Evolutionary conservation across 2,329 filamentous ascomycete species (phyloP).

Genomic region (Scedosporium minutisporum): DNA sequence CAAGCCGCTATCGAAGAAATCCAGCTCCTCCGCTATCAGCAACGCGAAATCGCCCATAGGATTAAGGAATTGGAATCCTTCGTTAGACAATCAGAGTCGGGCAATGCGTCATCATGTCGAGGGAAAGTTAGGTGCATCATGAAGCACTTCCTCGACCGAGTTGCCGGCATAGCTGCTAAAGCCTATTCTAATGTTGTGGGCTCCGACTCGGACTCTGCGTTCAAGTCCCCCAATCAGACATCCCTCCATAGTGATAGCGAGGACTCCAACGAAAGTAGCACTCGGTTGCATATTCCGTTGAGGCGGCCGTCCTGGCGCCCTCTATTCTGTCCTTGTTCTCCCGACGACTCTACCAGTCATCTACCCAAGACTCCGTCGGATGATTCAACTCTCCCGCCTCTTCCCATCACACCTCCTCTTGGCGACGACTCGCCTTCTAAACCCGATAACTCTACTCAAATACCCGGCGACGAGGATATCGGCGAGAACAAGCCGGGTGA

Average conservation of each 20-base stretch:
- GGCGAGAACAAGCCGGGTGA: not conserved
- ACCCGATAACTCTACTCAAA: not conserved
- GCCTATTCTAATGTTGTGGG: constrained; percentile 4
- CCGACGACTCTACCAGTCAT: not conserved
- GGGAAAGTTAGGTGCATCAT: constrained; percentile 6
- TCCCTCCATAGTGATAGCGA: not conserved
- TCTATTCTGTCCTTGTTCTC: constrained; percentile 5
- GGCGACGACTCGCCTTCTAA: not conserved
- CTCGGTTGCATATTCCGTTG: not conserved
- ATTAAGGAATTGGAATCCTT: constrained; percentile 26
- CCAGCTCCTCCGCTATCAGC: constrained; percentile 30
- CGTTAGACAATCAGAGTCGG: constrained; percentile 31
- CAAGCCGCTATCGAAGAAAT: constrained; percentile 35
- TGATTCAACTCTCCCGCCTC: not conserved
- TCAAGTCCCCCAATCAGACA: not conserved
- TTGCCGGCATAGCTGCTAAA: not conserved
- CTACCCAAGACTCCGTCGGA: not conserved
- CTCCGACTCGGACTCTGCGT: not conserved
- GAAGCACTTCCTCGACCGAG: not conserved
- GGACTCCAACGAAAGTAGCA: not conserved
- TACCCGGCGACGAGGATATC: not conserved
- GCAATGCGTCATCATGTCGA: constrained; percentile 16
- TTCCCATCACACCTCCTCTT: not conserved
- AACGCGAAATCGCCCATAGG: constrained; percentile 13
- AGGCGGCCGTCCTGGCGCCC: constrained; percentile 3